Evolutionary conservation across 495 filamentous ascomycete species (phyloP).

Genomic region (Penicillium bovifimosum): DNA sequence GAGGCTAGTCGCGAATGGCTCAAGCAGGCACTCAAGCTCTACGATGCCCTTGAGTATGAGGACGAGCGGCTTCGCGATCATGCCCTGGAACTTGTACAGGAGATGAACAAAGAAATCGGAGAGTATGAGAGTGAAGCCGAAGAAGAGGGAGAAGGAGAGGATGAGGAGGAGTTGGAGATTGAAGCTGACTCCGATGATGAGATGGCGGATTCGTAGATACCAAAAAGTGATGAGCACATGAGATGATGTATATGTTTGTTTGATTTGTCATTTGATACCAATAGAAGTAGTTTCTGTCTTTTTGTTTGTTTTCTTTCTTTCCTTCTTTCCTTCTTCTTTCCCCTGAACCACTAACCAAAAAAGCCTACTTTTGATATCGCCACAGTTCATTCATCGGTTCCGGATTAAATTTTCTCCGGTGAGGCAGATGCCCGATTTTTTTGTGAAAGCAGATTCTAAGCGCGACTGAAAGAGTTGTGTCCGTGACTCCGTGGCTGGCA

Average conservation of each 20-base stretch:
- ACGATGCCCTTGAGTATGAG: slow-evolving; percentile 43
- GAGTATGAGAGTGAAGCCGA: slow-evolving; percentile 46
- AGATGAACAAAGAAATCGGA: slow-evolving; percentile 50
- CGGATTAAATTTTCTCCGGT: slow-evolving; percentile 37
- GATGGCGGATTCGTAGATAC: slow-evolving; percentile 42
- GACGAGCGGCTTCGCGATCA: slow-evolving; percentile 50
- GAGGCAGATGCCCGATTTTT: slow-evolving; percentile 29
- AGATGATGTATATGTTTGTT: slow-evolving; percentile 20
- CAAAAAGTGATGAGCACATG: slow-evolving; percentile 14
- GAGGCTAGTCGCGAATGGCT: slow-evolving; percentile 50
- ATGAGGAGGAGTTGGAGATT: slow-evolving; percentile 35
- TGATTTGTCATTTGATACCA: slow-evolving; percentile 33
- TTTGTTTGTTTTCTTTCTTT: slow-evolving; percentile 1
- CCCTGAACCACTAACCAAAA: slow-evolving; percentile 5
- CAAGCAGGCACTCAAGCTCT: slow-evolving; percentile 45
- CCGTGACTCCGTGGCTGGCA: slow-evolving; percentile 32
- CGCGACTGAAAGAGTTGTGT: slow-evolving; percentile 27
- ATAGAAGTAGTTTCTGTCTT: slow-evolving; percentile 8
- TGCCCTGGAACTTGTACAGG: slow-evolving; percentile 53
- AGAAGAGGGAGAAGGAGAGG: slow-evolving; percentile 42
- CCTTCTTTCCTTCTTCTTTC: slow-evolving; percentile 14
- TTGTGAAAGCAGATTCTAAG: slow-evolving; percentile 25
- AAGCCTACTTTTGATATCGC: slow-evolving; percentile 7
- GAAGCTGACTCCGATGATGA: slow-evolving; percentile 43
- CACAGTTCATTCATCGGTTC: slow-evolving; percentile 15